A percentile compares a stretch with the other conserved stretches of the same genome.
These are phyloP conservation scores for Begonia masoniana DNA, from an alignment of 306 rosid genomes.

Conservation along the genomic window DNA sequence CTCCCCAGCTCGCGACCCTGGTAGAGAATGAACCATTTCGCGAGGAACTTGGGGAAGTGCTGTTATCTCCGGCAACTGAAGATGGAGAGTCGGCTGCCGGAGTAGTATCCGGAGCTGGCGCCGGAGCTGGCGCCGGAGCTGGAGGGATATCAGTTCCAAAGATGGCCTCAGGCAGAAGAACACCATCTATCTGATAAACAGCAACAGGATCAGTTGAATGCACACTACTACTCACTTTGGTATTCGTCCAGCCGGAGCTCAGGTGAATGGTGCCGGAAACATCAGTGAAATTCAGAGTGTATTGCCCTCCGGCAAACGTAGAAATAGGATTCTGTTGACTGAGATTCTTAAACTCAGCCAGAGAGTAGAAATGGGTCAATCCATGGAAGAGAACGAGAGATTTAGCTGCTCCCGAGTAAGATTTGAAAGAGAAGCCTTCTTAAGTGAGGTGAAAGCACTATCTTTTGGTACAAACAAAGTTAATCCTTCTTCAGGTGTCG, in stretches of 20 bases:
- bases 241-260: conserved; percentile 64
- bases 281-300: conserved; percentile 70
- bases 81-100: conserved; percentile 74
- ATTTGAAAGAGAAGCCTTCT: conserved; percentile 50
- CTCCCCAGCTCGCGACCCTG: conserved; percentile 39
- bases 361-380: conserved; percentile 65
- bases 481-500: conserved; percentile 81
- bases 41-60: conserved; percentile 36
- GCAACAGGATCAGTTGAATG: conserved; percentile 82
- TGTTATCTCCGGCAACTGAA: conserved; percentile 14
- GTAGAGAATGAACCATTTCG: conserved; percentile 41
- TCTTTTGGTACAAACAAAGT: conserved; percentile 84
- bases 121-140: conserved; percentile 66
- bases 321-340: conserved; percentile 41
- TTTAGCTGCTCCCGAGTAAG: conserved; percentile 61
- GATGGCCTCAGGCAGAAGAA: conserved; percentile 78
- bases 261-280: conserved; percentile 44
- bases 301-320: conserved; percentile 73
- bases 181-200: conserved; percentile 58
- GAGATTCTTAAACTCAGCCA: conserved; percentile 64
- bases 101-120: conserved; percentile 54
- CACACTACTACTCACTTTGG: conserved; percentile 76
- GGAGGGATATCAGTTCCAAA: conserved; percentile 86
- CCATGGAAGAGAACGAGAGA: conserved; percentile 74
- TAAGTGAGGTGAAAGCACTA: conserved; percentile 40